Base-by-base conservation (phyloP, 768 basidiomycete genomes). In the Russula compacta region DNA sequence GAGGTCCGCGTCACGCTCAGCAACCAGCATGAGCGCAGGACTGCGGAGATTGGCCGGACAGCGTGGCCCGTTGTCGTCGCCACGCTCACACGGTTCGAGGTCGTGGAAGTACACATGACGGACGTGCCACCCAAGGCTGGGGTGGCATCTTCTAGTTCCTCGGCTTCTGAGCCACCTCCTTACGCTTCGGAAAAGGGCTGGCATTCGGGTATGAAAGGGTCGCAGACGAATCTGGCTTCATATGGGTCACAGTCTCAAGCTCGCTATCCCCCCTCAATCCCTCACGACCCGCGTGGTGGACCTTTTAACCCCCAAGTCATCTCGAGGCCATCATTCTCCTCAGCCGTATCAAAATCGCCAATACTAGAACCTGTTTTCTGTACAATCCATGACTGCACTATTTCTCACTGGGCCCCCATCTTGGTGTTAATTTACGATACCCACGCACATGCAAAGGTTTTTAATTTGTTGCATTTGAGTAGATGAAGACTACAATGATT, bases 41-140 rank as follows among this genome's bases (percentile, higher is more conserved):
- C 57, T 11, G 68, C 69, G 3, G 65, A 63, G 38, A 71, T 72
- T 19, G 57, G 64, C 5, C 61, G 69, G 38, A 67, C 59, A 53
- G 71, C 69, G 5, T 72, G 71, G 71, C 4, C 55, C 1, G 40
- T 51, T 15, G 68, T 72, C 36, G 29, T 68, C 11, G 8, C 42
- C 15, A 56, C 58, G 2, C 67, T 71, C 32, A 60, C 66, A 3
- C 63, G 55, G 4, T 71, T 67, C 64, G 71, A 72, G 60, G 66
- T 72, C 49, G 52, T 72, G n/a, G 68, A 71, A 38, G 48, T 72
- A 58, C 50, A 53, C 50, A 40, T 72, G 62, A 39, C 32, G 3
- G 11, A 17, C 2, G 19, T 19, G 0, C 8, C 15, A 15, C 39
- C 46, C 55, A 56, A 54, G 19, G n/a, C 49, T 7, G 38, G 14